Conservation (phyloP, 345 rosid genomes). For the Salix koriyanagi region DNA sequence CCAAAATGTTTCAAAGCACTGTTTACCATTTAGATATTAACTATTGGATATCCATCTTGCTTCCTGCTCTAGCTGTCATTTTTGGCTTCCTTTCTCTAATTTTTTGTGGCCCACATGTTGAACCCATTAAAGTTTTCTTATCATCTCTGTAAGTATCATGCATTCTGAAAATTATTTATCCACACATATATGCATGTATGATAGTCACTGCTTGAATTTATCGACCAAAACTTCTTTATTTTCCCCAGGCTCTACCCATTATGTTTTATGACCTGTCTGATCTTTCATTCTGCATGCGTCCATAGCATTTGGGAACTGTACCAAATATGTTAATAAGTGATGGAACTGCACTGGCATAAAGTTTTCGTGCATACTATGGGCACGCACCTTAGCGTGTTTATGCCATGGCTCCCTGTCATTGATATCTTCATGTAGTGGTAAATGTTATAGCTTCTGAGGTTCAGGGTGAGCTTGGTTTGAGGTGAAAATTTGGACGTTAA, state of each 20-base stretch:
- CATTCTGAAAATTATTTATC: neutral
- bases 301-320: neutral
- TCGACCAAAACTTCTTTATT: neutral
- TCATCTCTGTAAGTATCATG: neutral
- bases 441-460: neutral
- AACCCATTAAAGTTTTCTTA: neutral
- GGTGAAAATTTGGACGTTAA: neutral
- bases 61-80: neutral
- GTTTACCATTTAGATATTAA: neutral
- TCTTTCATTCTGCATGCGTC: neutral
- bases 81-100: neutral
- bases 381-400: neutral
- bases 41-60: neutral
- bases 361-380: neutral
- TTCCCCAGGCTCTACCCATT: neutral
- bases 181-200: neutral
- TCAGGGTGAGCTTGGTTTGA: neutral
- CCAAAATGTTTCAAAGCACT: neutral
- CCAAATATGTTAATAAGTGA: neutral
- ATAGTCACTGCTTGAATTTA: neutral
- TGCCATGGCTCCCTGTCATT: neutral
- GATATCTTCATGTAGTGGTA: neutral
- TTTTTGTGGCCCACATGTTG: neutral
- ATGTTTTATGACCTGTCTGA: neutral
- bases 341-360: neutral